phyloP scores from a whole-genome alignment of 169 alveolate species.

The Cryptosporidium canis region DNA sequence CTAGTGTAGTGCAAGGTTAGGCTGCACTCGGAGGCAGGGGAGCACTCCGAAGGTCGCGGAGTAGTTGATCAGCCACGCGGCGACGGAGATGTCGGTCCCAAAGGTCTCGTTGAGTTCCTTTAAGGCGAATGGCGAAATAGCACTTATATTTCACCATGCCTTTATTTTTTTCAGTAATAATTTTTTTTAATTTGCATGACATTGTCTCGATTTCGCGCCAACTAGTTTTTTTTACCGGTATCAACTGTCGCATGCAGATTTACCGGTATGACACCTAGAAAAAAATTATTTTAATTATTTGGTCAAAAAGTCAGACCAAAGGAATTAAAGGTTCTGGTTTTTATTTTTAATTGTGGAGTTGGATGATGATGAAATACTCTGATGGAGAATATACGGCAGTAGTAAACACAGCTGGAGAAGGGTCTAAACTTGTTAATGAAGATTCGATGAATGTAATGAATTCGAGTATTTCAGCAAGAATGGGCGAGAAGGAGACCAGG shows the following conservation, averaged over 20 bases:
- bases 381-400: not conserved
- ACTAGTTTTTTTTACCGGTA: slow-evolving; percentile 31
- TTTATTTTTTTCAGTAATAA: no score
- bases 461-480: not conserved
- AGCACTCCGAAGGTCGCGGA: no score
- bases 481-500: slow-evolving; percentile 38
- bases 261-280: slow-evolving; percentile 43
- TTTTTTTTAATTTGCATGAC: slow-evolving; percentile 2
- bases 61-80: no score
- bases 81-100: no score
- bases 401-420: not conserved
- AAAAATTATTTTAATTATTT: not conserved
- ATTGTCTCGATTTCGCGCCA: slow-evolving; percentile 73
- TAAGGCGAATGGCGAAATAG: no score
- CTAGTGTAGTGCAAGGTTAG: no score
- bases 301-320: slow-evolving; percentile 14
- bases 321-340: slow-evolving; percentile 1
- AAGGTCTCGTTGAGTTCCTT: no score
- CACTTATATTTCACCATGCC: not conserved
- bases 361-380: slow-evolving; percentile 37
- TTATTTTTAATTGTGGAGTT: slow-evolving; percentile 7
- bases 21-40: no score
- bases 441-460: not conserved
- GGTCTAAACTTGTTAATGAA: slow-evolving; percentile 1
- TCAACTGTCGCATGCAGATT: slow-evolving; percentile 65